Evolutionary conservation across 352 stramenopile species (phyloP), one percentile per base, ranked within the genome.

Genomic region (Phytophthora tentaculata): DNA sequence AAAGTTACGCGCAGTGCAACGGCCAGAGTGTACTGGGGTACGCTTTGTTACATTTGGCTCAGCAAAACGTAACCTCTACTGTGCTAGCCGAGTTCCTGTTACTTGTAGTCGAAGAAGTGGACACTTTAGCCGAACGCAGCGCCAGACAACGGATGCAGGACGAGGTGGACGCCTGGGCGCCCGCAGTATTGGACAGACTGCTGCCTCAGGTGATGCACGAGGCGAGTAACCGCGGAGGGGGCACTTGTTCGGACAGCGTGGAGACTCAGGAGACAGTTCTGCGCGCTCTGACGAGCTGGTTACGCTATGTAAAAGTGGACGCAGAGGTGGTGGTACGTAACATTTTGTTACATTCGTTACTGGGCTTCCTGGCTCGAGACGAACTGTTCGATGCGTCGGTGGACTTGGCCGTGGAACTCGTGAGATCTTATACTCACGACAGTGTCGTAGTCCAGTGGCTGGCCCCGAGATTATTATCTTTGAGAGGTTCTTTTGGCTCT

Each of bases 351-450:
- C 86, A 91, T 61, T 89, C 84, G 24, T 63, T 94, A 29, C 24
- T 90, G 2, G 71, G 63, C 35, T 94, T 94, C 55, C 54, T 95
- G 13, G 67, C 62, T 19, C 75, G 85, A 35, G 86, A 92, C 26
- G 88, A 95, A 29, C 73, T 97, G 8, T 96, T 97, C 52, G 90
- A 97, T 54, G 85, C 79, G 2, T 70, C 84, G 9, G 86, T 96
- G 8, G 91, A 97, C 53, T 67, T 96, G 22, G 65, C 92, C 13
- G 85, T 97, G 22, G 84, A 95, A 50, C 47, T 97, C 10, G 83
- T 97, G 43, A 74, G 72, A 13, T 82, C 75, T 45, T 95, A 88
- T 72, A 65, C 77, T 14, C 69, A 76, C 10, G 75, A 94, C 17
- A 45, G 77, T 6, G 29, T 64, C 22, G 78, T 96, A 13, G 83